These are phyloP conservation scores for Kluyveromyces aestuarii DNA, from an alignment of 805 yeast genomes.

Conservation along the genomic window DNA sequence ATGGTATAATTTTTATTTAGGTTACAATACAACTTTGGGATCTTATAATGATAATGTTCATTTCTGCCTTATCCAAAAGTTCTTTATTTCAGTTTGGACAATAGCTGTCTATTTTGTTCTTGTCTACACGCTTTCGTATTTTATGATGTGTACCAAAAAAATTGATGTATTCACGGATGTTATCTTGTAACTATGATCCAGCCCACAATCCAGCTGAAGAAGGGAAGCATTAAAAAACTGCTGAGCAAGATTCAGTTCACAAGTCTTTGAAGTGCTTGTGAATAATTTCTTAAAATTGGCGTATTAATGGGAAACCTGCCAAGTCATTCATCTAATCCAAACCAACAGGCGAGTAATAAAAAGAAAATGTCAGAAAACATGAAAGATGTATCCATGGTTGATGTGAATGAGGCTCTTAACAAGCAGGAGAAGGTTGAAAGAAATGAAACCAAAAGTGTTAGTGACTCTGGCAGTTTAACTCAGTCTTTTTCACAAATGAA, in stretches of 20 bases:
- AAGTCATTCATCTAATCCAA: not conserved
- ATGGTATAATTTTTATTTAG: too few species aligned
- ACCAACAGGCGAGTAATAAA: not conserved
- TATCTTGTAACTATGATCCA: too few species aligned
- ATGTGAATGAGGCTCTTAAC: constrained; percentile 18
- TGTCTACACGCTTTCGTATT: not conserved
- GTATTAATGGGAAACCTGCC: constrained; percentile 1
- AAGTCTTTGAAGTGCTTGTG: not conserved
- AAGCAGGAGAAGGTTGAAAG: constrained; percentile 5
- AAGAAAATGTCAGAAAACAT: constrained; percentile 9
- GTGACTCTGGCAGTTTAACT: constrained; percentile 9
- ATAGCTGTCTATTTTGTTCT: too few species aligned
- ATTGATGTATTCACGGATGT: too few species aligned
- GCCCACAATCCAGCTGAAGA: not conserved
- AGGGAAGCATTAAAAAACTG: not conserved
- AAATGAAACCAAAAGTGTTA: constrained; percentile 2
- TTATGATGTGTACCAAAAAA: not conserved
- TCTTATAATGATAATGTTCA: too few species aligned
- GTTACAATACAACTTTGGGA: too few species aligned
- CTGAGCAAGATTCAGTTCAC: not conserved
- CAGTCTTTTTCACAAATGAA: constrained; percentile 29
- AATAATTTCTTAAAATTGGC: not conserved
- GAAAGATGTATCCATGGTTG: constrained; percentile 23
- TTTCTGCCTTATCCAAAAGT: too few species aligned
- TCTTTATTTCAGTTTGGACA: too few species aligned